Percentiles rank a stretch among this genome's conserved stretches.
These are phyloP conservation scores for Fistulina hepatica DNA, from an alignment of 1,284 basidiomycete species.

Conservation along the genomic window DNA sequence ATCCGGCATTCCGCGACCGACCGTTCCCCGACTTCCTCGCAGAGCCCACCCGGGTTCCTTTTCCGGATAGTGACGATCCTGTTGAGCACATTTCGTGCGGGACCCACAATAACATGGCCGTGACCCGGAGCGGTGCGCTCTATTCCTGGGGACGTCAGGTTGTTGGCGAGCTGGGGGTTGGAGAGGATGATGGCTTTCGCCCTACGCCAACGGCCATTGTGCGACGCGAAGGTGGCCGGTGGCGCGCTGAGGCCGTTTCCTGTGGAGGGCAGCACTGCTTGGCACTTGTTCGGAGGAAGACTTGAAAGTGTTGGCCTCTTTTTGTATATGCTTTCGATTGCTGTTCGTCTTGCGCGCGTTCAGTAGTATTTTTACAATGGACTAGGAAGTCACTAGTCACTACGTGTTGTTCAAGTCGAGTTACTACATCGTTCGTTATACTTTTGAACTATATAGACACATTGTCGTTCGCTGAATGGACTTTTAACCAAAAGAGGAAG, in stretches of 20 bases:
- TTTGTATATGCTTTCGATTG: too few species aligned
- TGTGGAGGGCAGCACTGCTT: slow-evolving; percentile 68
- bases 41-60: slow-evolving; percentile 57
- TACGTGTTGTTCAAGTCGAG: too few species aligned
- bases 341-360: too few species aligned
- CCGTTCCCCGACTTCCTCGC: slow-evolving; percentile 44
- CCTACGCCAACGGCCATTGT: slow-evolving; percentile 53
- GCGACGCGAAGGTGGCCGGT: slow-evolving; percentile 55
- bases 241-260: slow-evolving; percentile 46
- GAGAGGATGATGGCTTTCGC: slow-evolving; percentile 48
- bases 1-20: slow-evolving; percentile 41
- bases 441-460: too few species aligned
- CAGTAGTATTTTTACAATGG: too few species aligned
- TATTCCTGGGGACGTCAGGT: slow-evolving; percentile 84
- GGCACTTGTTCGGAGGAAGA: slow-evolving; percentile 56
- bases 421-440: too few species aligned
- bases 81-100: slow-evolving; percentile 71
- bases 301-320: too few species aligned
- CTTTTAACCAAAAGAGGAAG: too few species aligned
- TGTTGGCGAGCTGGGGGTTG: slow-evolving; percentile 57
- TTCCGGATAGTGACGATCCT: slow-evolving; percentile 62
- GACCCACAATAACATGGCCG: slow-evolving; percentile 73
- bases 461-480: too few species aligned
- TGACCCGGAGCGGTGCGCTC: slow-evolving; percentile 66
- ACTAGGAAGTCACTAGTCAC: too few species aligned